These are phyloP conservation scores for Penstemon barbatus DNA, from an alignment of 257 asterid genomes.

Conservation along the genomic window DNA sequence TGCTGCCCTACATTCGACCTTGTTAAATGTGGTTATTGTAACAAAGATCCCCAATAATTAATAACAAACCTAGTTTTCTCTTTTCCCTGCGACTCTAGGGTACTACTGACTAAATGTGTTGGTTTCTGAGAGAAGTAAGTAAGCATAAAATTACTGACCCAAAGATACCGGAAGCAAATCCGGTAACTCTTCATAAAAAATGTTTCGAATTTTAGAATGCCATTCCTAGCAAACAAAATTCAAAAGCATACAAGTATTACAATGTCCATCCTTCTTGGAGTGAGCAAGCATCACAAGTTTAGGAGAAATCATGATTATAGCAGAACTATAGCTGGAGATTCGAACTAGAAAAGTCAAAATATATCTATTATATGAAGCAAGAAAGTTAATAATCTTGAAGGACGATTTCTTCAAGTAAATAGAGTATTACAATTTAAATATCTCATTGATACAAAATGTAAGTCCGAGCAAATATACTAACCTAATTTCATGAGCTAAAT, in stretches of 20 bases:
- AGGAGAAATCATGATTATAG: background rate
- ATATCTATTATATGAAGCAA: background rate
- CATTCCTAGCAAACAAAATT: background rate
- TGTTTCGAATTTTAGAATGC: background rate
- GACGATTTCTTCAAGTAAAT: background rate
- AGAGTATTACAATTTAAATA: background rate
- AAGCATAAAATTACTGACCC: background rate
- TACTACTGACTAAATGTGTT: no score
- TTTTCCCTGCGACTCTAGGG: no score
- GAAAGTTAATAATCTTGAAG: background rate
- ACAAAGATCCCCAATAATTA: background rate
- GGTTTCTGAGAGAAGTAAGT: background rate
- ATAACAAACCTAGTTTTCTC: background rate
- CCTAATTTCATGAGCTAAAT: background rate
- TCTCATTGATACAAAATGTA: background rate
- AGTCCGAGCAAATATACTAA: background rate
- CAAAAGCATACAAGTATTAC: background rate
- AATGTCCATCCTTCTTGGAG: background rate
- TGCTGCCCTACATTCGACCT: background rate
- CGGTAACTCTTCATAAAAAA: background rate
- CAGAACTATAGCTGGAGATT: background rate
- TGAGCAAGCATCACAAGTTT: background rate
- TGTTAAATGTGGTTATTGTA: background rate
- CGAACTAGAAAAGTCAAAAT: background rate
- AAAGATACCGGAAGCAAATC: background rate